These are phyloP conservation scores for Lentinula edodes DNA, from an alignment of 768 basidiomycete genomes.

Conservation along the genomic window DNA sequence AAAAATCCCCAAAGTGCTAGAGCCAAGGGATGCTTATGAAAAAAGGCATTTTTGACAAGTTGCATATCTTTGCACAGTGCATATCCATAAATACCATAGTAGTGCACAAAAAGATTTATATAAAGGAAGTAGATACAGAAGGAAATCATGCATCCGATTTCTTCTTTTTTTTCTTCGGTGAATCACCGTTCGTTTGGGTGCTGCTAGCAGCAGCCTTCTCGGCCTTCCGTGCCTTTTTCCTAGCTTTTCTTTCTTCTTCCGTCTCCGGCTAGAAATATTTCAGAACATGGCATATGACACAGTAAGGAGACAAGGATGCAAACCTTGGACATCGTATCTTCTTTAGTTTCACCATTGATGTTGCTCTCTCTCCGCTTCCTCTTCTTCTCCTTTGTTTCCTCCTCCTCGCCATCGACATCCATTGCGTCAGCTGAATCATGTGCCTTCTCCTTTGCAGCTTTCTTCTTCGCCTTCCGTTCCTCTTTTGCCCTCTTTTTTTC, in stretches of 20 bases:
- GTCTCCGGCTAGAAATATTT: slow-evolving; percentile 50
- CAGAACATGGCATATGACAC: slow-evolving; percentile 5
- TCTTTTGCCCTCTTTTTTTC: slow-evolving; percentile 83
- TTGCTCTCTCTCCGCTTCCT: slow-evolving; percentile 55
- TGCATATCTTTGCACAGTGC: not conserved
- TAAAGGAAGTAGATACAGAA: not conserved
- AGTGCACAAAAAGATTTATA: not conserved
- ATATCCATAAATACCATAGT: no score
- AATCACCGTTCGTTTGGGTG: slow-evolving; percentile 34
- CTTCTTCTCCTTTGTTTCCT: slow-evolving; percentile 29
- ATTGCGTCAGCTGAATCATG: slow-evolving; percentile 27
- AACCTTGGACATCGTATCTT: slow-evolving; percentile 31
- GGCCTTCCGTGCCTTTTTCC: slow-evolving; percentile 72
- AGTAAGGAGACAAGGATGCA: slow-evolving; percentile 5
- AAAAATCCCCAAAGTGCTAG: no score
- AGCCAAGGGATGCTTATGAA: no score
- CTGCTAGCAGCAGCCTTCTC: slow-evolving; percentile 57
- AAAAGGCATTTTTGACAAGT: no score
- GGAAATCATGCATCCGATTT: slow-evolving; percentile 22
- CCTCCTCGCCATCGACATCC: slow-evolving; percentile 34
- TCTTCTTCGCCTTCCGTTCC: slow-evolving; percentile 68
- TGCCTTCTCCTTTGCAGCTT: slow-evolving; percentile 41
- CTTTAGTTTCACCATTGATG: slow-evolving; percentile 38
- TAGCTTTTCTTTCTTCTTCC: slow-evolving; percentile 78
- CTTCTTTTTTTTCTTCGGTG: slow-evolving; percentile 59